Evolutionary conservation across 2,329 filamentous ascomycete species (phyloP).

Genomic region (Colletotrichum sp.): DNA sequence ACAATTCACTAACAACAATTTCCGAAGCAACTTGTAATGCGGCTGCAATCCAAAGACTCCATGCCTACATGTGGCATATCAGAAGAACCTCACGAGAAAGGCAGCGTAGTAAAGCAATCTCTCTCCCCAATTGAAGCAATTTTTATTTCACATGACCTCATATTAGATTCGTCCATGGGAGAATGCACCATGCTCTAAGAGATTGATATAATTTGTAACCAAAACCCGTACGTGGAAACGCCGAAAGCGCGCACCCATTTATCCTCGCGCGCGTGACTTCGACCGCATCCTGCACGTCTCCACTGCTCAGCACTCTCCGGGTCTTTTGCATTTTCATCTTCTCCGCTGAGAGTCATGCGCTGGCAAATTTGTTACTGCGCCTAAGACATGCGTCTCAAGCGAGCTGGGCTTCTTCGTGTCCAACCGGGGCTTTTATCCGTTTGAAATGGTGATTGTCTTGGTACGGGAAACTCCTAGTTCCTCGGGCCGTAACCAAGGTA

Average conservation of each 20-base stretch:
- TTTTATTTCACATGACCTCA: background rate
- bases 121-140: background rate
- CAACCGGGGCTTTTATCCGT: background rate
- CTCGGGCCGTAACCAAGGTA: background rate
- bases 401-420: background rate
- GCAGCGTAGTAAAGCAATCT: background rate
- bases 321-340: background rate
- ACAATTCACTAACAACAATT: background rate
- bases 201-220: background rate
- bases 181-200: background rate
- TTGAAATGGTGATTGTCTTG: background rate
- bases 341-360: background rate
- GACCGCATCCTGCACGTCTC: background rate
- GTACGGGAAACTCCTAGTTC: background rate
- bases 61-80: background rate
- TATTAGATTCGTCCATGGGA: fast-evolving
- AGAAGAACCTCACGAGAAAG: background rate
- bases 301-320: background rate
- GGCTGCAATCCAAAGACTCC: background rate
- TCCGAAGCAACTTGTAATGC: background rate
- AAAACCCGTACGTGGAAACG: background rate
- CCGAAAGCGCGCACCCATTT: background rate
- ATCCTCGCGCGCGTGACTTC: background rate
- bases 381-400: background rate
- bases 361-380: background rate